These are phyloP conservation scores for Bipolaris bicolor DNA, from an alignment of 2,329 filamentous ascomycete species.

Conservation along the genomic window DNA sequence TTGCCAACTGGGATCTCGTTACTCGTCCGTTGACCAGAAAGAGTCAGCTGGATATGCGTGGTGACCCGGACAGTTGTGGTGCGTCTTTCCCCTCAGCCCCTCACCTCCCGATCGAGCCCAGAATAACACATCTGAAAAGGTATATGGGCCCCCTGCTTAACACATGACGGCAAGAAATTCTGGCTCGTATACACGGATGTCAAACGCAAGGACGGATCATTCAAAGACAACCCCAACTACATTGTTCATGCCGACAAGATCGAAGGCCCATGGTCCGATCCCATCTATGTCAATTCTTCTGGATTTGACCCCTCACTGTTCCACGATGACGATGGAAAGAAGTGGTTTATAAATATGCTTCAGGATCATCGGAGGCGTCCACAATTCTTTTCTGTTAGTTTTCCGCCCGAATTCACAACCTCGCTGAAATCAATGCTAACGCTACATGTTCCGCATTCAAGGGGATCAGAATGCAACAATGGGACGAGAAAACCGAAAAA, in stretches of 20 bases:
- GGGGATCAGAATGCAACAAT: slow-evolving; percentile 65
- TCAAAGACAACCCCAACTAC: slow-evolving; percentile 69
- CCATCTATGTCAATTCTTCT: slow-evolving; percentile 64
- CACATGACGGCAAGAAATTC: slow-evolving; percentile 65
- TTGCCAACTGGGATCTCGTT: slow-evolving; percentile 61
- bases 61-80: slow-evolving; percentile 59
- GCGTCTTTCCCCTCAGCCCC: not conserved
- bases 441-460: not conserved
- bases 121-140: slow-evolving; percentile 15
- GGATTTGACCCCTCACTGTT: slow-evolving; percentile 63
- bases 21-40: slow-evolving; percentile 59
- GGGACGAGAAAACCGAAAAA: slow-evolving; percentile 56
- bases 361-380: slow-evolving; percentile 45
- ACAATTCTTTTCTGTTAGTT: slow-evolving; percentile 54
- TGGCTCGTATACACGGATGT: slow-evolving; percentile 71
- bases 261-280: slow-evolving; percentile 67
- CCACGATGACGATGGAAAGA: slow-evolving; percentile 46
- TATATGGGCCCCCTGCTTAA: slow-evolving; percentile 70
- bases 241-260: slow-evolving; percentile 61
- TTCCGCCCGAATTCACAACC: not conserved
- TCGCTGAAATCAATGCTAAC: not conserved
- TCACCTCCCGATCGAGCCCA: not conserved
- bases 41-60: slow-evolving; percentile 60
- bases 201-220: slow-evolving; percentile 70
- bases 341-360: slow-evolving; percentile 49